Percentiles rank a stretch among this genome's conserved stretches.
Conservation (phyloP, 2,329 filamentous ascomycete genomes). For the Fusarium mangiferae region DNA sequence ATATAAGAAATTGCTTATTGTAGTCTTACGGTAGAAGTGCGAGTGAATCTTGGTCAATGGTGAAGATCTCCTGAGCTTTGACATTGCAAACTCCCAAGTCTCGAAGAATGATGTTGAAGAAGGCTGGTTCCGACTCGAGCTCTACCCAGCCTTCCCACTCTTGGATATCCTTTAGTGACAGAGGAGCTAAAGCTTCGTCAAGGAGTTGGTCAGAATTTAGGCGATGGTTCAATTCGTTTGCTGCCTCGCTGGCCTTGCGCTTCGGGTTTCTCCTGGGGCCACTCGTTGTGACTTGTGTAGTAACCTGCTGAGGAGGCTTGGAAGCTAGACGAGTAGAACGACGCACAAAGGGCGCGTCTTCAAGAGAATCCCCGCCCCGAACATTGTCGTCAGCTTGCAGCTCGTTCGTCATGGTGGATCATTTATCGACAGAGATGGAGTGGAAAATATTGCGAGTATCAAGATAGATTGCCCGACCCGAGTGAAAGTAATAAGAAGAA, state of each 20-base stretch:
- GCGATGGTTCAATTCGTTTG: constrained; percentile 40
- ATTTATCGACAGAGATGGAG: background rate
- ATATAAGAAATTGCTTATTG: background rate
- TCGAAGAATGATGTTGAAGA: constrained; percentile 86
- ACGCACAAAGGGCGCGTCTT: constrained; percentile 13
- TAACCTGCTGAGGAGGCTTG: background rate
- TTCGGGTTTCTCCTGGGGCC: constrained; percentile 54
- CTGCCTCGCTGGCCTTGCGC: constrained; percentile 54
- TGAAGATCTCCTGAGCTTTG: constrained; percentile 80
- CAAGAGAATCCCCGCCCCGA: constrained; percentile 5
- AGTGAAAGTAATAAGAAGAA: background rate
- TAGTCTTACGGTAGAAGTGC: constrained; percentile 67
- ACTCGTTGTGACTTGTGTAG: constrained; percentile 20
- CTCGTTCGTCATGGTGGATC: background rate
- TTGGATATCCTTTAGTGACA: constrained; percentile 62
- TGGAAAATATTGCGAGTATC: background rate
- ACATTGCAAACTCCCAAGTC: constrained; percentile 80
- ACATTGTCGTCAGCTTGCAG: constrained; percentile 12
- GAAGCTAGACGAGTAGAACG: constrained; percentile 35
- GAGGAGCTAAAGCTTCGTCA: constrained; percentile 58
- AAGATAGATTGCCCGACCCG: background rate
- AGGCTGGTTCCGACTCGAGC: constrained; percentile 88
- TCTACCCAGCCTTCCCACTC: constrained; percentile 82
- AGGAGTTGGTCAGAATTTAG: constrained; percentile 55
- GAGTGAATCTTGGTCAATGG: constrained; percentile 74